Percentiles rank a stretch among this genome's conserved stretches.
Evolutionary conservation across 1,284 basidiomycete species (phyloP).

Genomic region (Ceratorhiza oryzae-sativae): DNA sequence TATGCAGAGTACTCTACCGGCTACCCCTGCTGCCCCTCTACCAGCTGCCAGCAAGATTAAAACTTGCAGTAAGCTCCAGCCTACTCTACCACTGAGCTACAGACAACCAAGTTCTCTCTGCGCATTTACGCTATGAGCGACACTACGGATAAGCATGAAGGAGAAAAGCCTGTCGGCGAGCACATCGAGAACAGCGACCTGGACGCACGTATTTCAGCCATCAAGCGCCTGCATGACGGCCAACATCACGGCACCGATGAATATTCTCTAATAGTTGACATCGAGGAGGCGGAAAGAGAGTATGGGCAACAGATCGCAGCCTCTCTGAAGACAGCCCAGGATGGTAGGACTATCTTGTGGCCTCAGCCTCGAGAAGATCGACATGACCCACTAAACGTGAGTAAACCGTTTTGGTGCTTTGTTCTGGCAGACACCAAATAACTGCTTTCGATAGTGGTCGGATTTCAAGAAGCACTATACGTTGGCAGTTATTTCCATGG

Average conservation of each 20-base stretch:
- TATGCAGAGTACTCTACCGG: background rate
- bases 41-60: background rate
- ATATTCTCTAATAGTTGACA: slow-evolving; percentile 13
- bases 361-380: slow-evolving; percentile 26
- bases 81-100: background rate
- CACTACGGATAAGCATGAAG: background rate
- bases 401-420: background rate
- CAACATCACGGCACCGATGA: slow-evolving; percentile 3
- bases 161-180: background rate
- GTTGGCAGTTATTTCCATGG: slow-evolving; percentile 66
- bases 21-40: background rate
- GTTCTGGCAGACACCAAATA: background rate
- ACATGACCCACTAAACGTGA: slow-evolving; percentile 11
- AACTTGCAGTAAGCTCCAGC: background rate
- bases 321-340: slow-evolving; percentile 5
- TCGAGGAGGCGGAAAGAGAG: slow-evolving; percentile 24
- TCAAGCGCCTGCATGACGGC: slow-evolving; percentile 23
- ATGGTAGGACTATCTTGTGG: slow-evolving; percentile 17
- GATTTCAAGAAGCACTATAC: slow-evolving; percentile 60
- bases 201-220: background rate
- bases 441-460: slow-evolving; percentile 52
- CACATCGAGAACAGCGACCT: background rate
- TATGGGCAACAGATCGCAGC: slow-evolving; percentile 18
- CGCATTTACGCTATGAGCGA: background rate
- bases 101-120: background rate